A percentile compares a stretch with the other conserved stretches of the same genome.
Evolutionary conservation across 1,284 basidiomycete genomes (phyloP).

Genomic region (Ustilago cynodontis): DNA sequence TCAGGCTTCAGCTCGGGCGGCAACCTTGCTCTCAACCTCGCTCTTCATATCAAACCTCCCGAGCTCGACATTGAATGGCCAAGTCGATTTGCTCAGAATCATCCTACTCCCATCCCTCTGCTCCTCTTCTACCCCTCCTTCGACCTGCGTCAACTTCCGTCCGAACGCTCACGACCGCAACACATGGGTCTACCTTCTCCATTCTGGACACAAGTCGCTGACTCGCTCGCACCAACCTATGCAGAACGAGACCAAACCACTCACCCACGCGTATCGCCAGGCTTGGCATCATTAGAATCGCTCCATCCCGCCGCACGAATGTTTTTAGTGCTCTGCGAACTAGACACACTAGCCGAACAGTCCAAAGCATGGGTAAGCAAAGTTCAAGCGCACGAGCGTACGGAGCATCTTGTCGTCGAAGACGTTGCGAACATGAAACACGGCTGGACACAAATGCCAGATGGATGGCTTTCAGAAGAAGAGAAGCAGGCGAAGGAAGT

Average conservation of each 20-base stretch:
- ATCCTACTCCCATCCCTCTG: constrained; percentile 44
- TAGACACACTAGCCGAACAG: constrained; percentile 56
- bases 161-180: constrained; percentile 43
- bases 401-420: constrained; percentile 42
- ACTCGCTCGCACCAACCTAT: constrained; percentile 52
- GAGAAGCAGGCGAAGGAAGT: constrained; percentile 38
- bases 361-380: constrained; percentile 52
- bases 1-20: constrained; percentile 65
- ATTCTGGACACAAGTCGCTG: constrained; percentile 45
- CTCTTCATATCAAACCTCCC: constrained; percentile 46
- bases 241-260: constrained; percentile 33
- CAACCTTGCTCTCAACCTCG: constrained; percentile 61
- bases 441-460: constrained; percentile 56
- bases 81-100: constrained; percentile 23
- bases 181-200: constrained; percentile 35
- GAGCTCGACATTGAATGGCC: constrained; percentile 46
- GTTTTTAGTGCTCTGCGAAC: constrained; percentile 54
- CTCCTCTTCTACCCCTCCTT: constrained; percentile 61
- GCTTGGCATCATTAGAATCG: constrained; percentile 49
- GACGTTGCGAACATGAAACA: constrained; percentile 47
- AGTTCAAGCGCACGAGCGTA: constrained; percentile 35
- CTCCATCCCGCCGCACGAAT: constrained; percentile 45
- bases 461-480: constrained; percentile 46
- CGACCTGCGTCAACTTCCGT: constrained; percentile 53
- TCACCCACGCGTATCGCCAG: constrained; percentile 56